Percentiles rank a stretch among this genome's conserved stretches.
Evolutionary conservation across 805 yeast species (phyloP).

Genomic region (Nakazawaea ernobii): DNA sequence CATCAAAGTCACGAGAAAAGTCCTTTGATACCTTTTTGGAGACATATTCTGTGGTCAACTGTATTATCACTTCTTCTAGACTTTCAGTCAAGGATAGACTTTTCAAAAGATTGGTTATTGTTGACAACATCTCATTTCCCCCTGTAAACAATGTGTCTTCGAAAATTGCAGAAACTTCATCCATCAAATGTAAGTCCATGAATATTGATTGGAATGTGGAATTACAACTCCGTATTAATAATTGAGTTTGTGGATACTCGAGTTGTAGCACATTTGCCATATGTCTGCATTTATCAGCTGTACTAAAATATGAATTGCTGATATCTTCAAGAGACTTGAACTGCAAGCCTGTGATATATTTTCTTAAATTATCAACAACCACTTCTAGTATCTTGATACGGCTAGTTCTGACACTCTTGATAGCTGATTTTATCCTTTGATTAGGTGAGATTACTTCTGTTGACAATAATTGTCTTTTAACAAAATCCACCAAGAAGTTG

Average conservation of each 20-base stretch:
- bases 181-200: slow-evolving; percentile 9
- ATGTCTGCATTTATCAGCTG: slow-evolving; percentile 1
- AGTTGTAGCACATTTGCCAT: slow-evolving; percentile 4
- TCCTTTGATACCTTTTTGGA: slow-evolving; percentile 21
- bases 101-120: slow-evolving; percentile 11
- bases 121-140: slow-evolving; percentile 4
- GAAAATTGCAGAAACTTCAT: slow-evolving; percentile 13
- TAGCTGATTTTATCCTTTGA: slow-evolving; percentile 4
- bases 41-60: slow-evolving; percentile 33
- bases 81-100: slow-evolving; percentile 18
- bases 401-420: neutral
- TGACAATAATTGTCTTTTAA: neutral
- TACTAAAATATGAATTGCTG: neutral
- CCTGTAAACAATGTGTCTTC: slow-evolving; percentile 13
- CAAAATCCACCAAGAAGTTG: slow-evolving; percentile 2
- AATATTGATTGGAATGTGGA: slow-evolving; percentile 18
- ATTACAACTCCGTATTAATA: slow-evolving; percentile 17
- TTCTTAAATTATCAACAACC: neutral
- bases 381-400: slow-evolving; percentile 2
- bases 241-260: slow-evolving; percentile 11
- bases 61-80: slow-evolving; percentile 25
- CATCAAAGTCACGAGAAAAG: slow-evolving; percentile 33
- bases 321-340: neutral
- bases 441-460: neutral
- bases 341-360: neutral